Conservation (phyloP, 1,139 yeast species). For the Hemisphaericaspora lyxosophila region DNA sequence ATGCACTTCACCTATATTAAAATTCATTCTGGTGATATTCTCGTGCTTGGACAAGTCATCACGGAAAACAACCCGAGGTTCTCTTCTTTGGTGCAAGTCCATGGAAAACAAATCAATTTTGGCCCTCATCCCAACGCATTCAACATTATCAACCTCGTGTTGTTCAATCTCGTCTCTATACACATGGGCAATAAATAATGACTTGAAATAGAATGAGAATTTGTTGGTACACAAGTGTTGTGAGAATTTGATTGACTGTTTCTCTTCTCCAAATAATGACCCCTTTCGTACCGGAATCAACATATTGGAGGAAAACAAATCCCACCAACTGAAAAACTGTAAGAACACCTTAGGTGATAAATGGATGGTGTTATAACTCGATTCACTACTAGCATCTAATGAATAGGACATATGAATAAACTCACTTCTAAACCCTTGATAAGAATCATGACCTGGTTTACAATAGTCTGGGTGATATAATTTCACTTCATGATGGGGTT, state of each 20-base stretch:
- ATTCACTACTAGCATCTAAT: constrained; percentile 50
- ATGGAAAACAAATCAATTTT: constrained; percentile 41
- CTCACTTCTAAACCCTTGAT: constrained; percentile 40
- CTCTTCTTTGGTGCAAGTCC: constrained; percentile 49
- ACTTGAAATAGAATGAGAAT: constrained; percentile 38
- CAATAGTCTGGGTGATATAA: constrained; percentile 65
- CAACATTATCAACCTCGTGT: constrained; percentile 25
- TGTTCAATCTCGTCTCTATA: constrained; percentile 30
- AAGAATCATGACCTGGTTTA: constrained; percentile 39
- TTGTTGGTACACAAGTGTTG: constrained; percentile 44
- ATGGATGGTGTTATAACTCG: constrained; percentile 44
- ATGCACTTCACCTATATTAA: constrained; percentile 45
- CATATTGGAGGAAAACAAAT: constrained; percentile 43
- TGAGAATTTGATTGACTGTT: constrained; percentile 39
- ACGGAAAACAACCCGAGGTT: constrained; percentile 32
- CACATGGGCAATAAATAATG: constrained; percentile 42
- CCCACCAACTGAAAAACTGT: constrained; percentile 49
- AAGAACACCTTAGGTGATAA: constrained; percentile 39
- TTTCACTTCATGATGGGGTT: constrained; percentile 70
- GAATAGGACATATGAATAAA: constrained; percentile 48
- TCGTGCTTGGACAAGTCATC: constrained; percentile 32
- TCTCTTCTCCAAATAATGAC: constrained; percentile 37
- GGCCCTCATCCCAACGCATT: constrained; percentile 43
- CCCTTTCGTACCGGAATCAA: constrained; percentile 44
- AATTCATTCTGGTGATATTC: constrained; percentile 43